phyloP scores from a whole-genome alignment of 768 basidiomycete genomes.

The Trametes villosa region DNA sequence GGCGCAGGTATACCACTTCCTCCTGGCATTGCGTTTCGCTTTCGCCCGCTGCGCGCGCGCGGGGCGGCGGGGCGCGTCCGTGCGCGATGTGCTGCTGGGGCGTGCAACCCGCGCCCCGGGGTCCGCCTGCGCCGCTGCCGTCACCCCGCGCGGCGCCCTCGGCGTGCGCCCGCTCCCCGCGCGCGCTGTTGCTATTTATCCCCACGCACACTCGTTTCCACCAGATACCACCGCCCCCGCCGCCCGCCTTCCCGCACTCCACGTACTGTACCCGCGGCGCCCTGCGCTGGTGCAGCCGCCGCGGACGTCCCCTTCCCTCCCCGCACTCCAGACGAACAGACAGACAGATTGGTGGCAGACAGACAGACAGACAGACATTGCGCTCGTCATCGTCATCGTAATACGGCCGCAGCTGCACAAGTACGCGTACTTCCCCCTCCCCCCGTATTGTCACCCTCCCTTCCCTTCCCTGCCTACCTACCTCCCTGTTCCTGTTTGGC shows the following conservation, averaged over 20 bases:
- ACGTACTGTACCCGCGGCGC: background rate
- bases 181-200: background rate
- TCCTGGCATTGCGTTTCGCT: constrained; percentile 14
- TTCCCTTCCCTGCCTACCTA: background rate
- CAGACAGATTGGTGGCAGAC: no score
- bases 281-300: constrained; percentile 3
- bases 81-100: no score
- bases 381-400: no score
- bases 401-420: no score
- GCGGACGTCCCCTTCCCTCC: background rate
- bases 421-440: no score
- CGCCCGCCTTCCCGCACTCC: background rate
- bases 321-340: no score
- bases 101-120: no score
- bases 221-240: background rate
- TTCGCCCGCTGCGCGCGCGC: background rate
- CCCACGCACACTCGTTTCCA: background rate
- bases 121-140: background rate
- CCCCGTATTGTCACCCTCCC: background rate
- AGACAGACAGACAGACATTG: no score
- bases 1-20: constrained; percentile 15
- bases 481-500: background rate
- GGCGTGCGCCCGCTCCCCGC: background rate
- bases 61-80: background rate
- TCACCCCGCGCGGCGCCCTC: background rate